A percentile compares a stretch with the other conserved stretches of the same genome.
Evolutionary conservation across 208 protist species (phyloP).

Genomic region (Cochliopodium minus): DNA sequence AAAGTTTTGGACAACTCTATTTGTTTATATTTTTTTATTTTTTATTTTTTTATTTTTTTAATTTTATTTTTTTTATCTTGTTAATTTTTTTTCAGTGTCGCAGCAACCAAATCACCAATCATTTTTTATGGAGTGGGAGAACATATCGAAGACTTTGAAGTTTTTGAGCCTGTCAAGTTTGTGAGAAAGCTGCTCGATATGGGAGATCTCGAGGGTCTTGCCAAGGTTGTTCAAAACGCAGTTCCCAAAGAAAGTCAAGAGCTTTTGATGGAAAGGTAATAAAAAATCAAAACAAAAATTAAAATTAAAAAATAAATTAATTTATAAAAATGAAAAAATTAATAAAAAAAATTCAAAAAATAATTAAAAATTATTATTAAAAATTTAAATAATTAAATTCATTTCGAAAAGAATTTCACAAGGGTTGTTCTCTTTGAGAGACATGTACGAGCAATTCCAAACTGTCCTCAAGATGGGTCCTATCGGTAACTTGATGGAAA

Average conservation of each 20-base stretch:
- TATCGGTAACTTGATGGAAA: constrained; percentile 9
- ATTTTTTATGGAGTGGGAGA: constrained; percentile 94
- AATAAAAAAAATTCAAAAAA: too few relatives aligned
- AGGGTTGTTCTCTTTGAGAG: constrained; percentile 22
- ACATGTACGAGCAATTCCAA: constrained; percentile 10
- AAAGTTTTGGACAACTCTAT: too few relatives aligned
- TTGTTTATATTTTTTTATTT: too few relatives aligned
- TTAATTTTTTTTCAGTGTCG: constrained; percentile 42
- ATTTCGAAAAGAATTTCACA: constrained; percentile 13
- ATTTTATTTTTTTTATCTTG: too few relatives aligned
- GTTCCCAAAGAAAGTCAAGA: constrained; percentile 24
- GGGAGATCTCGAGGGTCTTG: constrained; percentile 73
- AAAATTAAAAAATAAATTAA: too few relatives aligned
- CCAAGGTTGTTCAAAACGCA: constrained; percentile 70
- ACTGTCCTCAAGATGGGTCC: constrained; percentile 17
- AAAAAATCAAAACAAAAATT: too few relatives aligned
- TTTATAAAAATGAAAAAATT: too few relatives aligned
- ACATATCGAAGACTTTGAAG: constrained; percentile 87
- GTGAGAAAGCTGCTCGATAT: constrained; percentile 75
- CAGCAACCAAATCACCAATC: constrained; percentile 87
- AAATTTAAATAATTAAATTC: too few relatives aligned
- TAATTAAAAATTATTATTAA: too few relatives aligned
- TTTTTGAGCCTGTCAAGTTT: constrained; percentile 60
- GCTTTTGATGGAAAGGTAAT: constrained; percentile 24
- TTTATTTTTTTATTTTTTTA: too few relatives aligned